A percentile compares a stretch with the other conserved stretches of the same genome.
These are phyloP conservation scores for Medakamo hakoo DNA, from an alignment of 139 green algal species.

Conservation along the genomic window DNA sequence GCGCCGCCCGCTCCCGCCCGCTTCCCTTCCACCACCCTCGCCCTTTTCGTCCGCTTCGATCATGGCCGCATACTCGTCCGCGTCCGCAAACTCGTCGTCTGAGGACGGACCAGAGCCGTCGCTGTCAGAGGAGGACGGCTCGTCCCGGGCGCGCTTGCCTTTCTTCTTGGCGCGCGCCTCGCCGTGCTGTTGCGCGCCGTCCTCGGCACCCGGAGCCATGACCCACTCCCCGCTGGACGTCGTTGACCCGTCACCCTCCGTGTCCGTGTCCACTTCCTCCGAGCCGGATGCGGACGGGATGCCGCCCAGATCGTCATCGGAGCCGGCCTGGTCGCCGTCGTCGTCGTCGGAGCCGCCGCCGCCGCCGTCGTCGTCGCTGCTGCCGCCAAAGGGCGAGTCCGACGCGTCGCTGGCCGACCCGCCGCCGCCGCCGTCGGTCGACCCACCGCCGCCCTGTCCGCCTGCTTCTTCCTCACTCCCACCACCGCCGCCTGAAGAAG, in stretches of 20 bases:
- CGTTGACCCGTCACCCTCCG: neutral
- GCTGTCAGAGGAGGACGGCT: neutral
- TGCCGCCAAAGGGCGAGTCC: neutral
- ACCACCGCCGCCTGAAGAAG: no score
- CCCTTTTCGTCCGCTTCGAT: no score
- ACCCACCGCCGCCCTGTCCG: neutral
- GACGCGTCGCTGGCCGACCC: neutral
- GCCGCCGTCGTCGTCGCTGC: neutral
- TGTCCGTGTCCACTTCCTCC: neutral
- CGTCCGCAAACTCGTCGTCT: slow-evolving; percentile 31
- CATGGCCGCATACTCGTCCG: slow-evolving; percentile 30
- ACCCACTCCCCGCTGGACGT: neutral
- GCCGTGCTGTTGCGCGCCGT: neutral
- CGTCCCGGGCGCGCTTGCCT: slow-evolving; percentile 1
- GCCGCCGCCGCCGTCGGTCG: neutral
- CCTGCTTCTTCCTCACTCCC: neutral
- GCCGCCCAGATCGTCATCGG: neutral
- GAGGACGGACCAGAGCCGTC: slow-evolving; percentile 4
- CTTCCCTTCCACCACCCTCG: no score
- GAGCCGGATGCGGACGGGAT: neutral
- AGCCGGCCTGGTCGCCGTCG: slow-evolving; percentile 31
- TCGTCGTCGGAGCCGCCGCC: slow-evolving; percentile 19
- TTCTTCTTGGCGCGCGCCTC: neutral
- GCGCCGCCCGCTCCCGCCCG: no score
- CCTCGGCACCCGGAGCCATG: neutral